Percentiles rank a stretch among this genome's conserved stretches.
These are phyloP conservation scores for Macadamia integrifolia DNA, from an alignment of 164 flowering plant genomes.

Conservation along the genomic window DNA sequence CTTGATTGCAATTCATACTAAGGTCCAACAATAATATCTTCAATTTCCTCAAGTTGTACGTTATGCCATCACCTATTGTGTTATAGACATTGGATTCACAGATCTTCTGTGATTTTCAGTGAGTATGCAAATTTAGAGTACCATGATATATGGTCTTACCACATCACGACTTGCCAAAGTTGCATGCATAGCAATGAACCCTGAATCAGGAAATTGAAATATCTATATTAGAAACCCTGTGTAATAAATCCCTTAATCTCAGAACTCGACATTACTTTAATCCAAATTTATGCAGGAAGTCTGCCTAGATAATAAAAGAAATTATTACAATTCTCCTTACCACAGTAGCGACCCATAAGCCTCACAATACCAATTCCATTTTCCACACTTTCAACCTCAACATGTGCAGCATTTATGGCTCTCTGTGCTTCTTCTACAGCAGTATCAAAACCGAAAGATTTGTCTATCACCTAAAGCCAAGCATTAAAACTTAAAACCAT, in stretches of 20 bases:
- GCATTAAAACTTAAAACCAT: not conserved
- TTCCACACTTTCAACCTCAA: constrained; percentile 75
- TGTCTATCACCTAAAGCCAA: constrained; percentile 71
- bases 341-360: constrained; percentile 86
- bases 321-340: constrained; percentile 27
- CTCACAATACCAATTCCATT: constrained; percentile 86
- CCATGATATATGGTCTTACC: constrained; percentile 5
- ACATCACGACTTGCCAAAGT: constrained; percentile 78
- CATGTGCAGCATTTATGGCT: constrained; percentile 95
- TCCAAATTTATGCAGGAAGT: not conserved
- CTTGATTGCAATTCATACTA: too few relatives aligned
- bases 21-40: too few relatives aligned
- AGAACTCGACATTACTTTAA: not conserved
- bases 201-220: constrained; percentile 27
- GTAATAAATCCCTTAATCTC: not conserved
- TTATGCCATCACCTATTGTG: not conserved
- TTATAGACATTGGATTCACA: not conserved
- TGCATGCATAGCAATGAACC: constrained; percentile 70
- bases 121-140: too few relatives aligned
- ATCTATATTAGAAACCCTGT: not conserved
- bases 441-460: constrained; percentile 91
- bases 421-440: constrained; percentile 95
- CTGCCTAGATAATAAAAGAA: not conserved
- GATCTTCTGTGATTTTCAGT: not conserved
- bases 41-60: not conserved